Conservation (phyloP, 805 yeast genomes). For the Candida suzukii region DNA sequence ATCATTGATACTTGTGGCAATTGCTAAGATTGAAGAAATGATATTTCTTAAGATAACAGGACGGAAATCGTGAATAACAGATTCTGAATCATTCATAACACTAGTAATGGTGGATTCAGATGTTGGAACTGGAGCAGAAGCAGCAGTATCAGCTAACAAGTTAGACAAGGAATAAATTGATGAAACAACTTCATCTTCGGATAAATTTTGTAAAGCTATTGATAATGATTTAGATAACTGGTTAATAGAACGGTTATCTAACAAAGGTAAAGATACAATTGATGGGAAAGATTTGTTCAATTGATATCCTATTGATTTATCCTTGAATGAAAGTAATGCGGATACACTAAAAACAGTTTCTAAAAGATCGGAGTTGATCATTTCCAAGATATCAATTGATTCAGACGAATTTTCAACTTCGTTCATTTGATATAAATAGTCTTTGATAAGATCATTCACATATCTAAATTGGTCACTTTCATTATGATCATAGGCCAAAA, state of each 20-base stretch:
- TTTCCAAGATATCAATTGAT: conserved; percentile 45
- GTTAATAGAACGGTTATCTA: conserved; percentile 39
- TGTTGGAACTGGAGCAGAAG: conserved; percentile 7
- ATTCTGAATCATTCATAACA: not conserved
- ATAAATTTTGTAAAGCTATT: conserved; percentile 54
- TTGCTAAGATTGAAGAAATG: conserved; percentile 57
- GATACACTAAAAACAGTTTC: conserved; percentile 29
- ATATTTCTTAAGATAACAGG: conserved; percentile 52
- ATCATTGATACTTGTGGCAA: conserved; percentile 61
- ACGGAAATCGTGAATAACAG: conserved; percentile 10
- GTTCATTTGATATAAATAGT: conserved; percentile 32
- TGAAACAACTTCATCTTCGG: conserved; percentile 79
- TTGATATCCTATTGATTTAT: conserved; percentile 35
- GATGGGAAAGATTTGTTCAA: conserved; percentile 33
- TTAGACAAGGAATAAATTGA: conserved; percentile 81
- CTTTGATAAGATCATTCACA: conserved; percentile 39
- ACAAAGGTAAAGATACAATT: conserved; percentile 47
- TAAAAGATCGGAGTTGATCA: conserved; percentile 39
- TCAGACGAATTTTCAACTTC: conserved; percentile 23
- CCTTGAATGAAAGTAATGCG: conserved; percentile 24
- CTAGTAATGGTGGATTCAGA: conserved; percentile 4
- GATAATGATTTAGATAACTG: conserved; percentile 55
- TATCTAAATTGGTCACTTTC: conserved; percentile 29
- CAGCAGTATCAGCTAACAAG: conserved; percentile 38
- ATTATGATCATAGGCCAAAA: conserved; percentile 9